Evolutionary conservation across 345 rosid genomes (phyloP).

Genomic region (Eucalyptus marginata): DNA sequence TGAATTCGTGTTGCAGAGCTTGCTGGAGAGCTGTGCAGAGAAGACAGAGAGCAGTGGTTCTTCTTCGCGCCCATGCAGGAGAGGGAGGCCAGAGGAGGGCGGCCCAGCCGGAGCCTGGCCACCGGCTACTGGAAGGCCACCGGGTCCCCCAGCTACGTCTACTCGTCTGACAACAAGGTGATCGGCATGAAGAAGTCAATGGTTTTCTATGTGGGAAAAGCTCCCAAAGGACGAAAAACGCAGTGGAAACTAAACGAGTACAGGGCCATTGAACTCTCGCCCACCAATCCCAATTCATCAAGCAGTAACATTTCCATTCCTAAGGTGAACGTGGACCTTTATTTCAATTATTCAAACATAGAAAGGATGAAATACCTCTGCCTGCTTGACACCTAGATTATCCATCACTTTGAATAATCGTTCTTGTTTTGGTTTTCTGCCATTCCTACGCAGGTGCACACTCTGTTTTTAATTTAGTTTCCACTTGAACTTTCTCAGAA

Average conservation of each 20-base stretch:
- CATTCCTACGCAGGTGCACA: not conserved
- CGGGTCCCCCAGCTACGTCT: slow-evolving; percentile 70
- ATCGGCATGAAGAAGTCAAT: slow-evolving; percentile 81
- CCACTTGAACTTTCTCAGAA: not conserved
- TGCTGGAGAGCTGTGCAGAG: slow-evolving; percentile 51
- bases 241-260: not conserved
- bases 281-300: not conserved
- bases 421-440: not conserved
- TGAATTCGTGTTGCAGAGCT: slow-evolving; percentile 25
- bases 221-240: slow-evolving; percentile 51
- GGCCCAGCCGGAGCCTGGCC: slow-evolving; percentile 56
- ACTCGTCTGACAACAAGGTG: slow-evolving; percentile 47
- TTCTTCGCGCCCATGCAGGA: slow-evolving; percentile 75
- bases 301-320: not conserved
- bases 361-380: not conserved
- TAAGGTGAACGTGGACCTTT: not conserved
- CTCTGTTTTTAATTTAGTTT: not conserved
- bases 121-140: slow-evolving; percentile 95
- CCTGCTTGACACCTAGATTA: not conserved
- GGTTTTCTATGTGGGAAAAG: slow-evolving; percentile 77
- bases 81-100: slow-evolving; percentile 75
- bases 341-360: not conserved
- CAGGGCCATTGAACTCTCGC: not conserved
- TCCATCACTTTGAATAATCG: not conserved
- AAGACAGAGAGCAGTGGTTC: slow-evolving; percentile 85